Conservation (phyloP, 1,284 basidiomycete species). For the Mrakiaceae sp. region DNA sequence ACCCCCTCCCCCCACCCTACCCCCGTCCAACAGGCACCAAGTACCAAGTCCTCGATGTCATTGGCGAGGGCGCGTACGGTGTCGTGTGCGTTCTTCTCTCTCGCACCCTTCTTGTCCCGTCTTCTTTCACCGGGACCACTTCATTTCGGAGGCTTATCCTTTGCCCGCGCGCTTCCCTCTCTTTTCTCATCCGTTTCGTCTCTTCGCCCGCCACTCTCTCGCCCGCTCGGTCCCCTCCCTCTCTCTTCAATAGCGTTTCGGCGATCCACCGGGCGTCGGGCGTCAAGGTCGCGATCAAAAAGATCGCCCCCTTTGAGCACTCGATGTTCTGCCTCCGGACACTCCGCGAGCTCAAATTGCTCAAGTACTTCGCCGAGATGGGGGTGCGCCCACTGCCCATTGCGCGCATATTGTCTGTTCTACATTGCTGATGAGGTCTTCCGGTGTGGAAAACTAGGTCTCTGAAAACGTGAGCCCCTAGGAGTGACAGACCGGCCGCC, state of each 20-base stretch:
- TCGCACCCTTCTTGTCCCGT: too few relatives aligned
- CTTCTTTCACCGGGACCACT: too few relatives aligned
- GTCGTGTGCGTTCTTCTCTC: slow-evolving; percentile 51
- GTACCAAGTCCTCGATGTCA: slow-evolving; percentile 80
- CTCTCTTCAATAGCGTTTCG: slow-evolving; percentile 38
- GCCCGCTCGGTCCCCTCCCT: slow-evolving; percentile 18
- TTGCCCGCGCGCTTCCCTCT: too few relatives aligned
- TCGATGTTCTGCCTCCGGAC: slow-evolving; percentile 83
- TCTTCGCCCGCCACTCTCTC: neutral
- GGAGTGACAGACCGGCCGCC: neutral
- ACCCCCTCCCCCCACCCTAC: too few relatives aligned
- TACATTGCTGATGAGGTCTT: neutral
- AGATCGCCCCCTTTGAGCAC: slow-evolving; percentile 85
- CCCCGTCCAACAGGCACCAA: slow-evolving; percentile 37
- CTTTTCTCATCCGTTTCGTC: too few relatives aligned
- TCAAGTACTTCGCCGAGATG: slow-evolving; percentile 60
- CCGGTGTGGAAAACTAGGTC: slow-evolving; percentile 1
- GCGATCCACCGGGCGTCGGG: slow-evolving; percentile 69
- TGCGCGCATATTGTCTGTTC: neutral
- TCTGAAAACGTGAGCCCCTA: slow-evolving; percentile 11
- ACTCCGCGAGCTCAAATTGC: slow-evolving; percentile 71
- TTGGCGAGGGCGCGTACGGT: slow-evolving; percentile 78
- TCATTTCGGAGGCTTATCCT: too few relatives aligned
- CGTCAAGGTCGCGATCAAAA: slow-evolving; percentile 77
- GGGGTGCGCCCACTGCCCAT: slow-evolving; percentile 2